Base-by-base conservation (phyloP, 352 stramenopile genomes). In the Pythium folliculosum region DNA sequence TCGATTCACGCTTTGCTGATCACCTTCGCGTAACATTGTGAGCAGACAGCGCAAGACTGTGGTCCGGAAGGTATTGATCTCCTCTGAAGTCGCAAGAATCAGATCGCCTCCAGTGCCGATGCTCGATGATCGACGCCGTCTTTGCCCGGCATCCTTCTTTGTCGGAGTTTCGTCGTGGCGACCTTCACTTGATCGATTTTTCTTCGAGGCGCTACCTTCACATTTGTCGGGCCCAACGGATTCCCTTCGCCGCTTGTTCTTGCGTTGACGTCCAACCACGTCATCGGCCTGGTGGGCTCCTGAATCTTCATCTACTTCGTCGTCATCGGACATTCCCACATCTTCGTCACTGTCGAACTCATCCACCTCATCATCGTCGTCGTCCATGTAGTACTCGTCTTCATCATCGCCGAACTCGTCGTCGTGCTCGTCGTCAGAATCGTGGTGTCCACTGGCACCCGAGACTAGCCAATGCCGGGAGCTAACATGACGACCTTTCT, bases 1-100 rank as follows among this genome's bases (percentile, higher is more conserved):
- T 13, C 79, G 81, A 56, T 89, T 81, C 38, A 90, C 73, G 50
- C 91, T 90, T 49, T 91, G 79, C 23, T 90, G 77, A 53, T 92
- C 83, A 55, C 89, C 75, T 40, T 77, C 66, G 45, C 79, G 72
- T 43, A 93, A 58, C 19, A 88, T 75, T 30, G 75, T 53, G 21
- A 93, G 61, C 16, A 93, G 55, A 30, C 77, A 87, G 23, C 70
- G 58, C 2, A 80, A 58, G 27, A 91, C 72, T 19, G 77, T 71
- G 14, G 73, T 57, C 58, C 80, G 81, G 27, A 90, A 91, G 12
- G 47, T 69, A 65, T 80, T 72, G 6, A 89, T 71, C 57, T 91
- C 69, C 3, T 77, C 70, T 30, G 65, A 13, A 22, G 77, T 77
- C 5, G 69, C 71, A 35, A 40, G 62, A 40, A 45, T 30, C 19